Evolutionary conservation across 2,329 filamentous ascomycete genomes (phyloP).

Genomic region (Cordyceps cateniannulata): DNA sequence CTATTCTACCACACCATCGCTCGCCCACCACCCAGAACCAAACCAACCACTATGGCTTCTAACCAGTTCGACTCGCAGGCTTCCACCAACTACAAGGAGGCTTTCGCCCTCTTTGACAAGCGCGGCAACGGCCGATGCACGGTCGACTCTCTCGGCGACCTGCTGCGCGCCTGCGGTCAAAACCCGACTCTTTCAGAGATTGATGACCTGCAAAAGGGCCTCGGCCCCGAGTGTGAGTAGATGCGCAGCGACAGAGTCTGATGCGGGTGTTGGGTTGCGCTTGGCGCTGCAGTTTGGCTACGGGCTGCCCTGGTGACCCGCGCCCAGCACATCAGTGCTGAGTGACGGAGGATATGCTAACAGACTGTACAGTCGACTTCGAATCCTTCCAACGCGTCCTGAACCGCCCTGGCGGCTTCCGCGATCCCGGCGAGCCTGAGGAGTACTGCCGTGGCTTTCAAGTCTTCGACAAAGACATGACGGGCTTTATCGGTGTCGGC

Average conservation of each 20-base stretch:
- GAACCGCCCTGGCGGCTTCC: constrained; percentile 96
- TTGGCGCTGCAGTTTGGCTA: constrained; percentile 6
- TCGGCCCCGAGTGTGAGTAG: constrained; percentile 83
- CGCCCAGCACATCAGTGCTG: neutral
- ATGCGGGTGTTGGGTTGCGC: constrained; percentile 10
- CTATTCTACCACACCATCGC: neutral
- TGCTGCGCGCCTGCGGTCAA: constrained; percentile 93
- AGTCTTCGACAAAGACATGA: constrained; percentile 99
- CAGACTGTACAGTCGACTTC: constrained; percentile 70
- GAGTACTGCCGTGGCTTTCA: constrained; percentile 99
- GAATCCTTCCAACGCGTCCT: constrained; percentile 95
- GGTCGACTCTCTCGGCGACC: constrained; percentile 80
- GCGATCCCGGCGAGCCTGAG: constrained; percentile 93
- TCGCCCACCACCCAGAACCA: neutral
- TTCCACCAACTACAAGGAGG: constrained; percentile 99
- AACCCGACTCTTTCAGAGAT: constrained; percentile 96
- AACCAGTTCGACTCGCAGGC: constrained; percentile 53
- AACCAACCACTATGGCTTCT: constrained; percentile 38
- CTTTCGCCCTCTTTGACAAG: constrained; percentile 99
- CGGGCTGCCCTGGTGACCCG: neutral
- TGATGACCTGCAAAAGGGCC: constrained; percentile 79
- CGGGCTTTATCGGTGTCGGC: constrained; percentile 93
- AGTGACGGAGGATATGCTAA: neutral
- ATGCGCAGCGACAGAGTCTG: neutral
- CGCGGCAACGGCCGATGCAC: constrained; percentile 90